These are phyloP conservation scores for Eucalyptus cloeziana DNA, from an alignment of 345 rosid genomes.

Conservation along the genomic window DNA sequence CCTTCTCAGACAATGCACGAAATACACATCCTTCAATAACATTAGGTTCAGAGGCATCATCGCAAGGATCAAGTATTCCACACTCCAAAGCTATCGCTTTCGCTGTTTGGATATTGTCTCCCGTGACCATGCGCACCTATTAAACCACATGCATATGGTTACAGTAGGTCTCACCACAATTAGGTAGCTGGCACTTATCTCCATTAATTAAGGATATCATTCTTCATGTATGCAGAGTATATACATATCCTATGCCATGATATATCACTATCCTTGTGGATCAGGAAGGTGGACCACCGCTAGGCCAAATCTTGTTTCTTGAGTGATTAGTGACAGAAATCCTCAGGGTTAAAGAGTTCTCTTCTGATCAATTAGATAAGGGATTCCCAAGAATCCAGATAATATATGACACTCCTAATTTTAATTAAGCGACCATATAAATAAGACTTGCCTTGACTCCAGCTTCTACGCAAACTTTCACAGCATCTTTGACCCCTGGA, in stretches of 20 bases:
- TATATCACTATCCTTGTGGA: neutral
- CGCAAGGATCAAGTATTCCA: conserved; percentile 62
- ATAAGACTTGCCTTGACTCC: conserved; percentile 65
- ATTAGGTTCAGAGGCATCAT: conserved; percentile 33
- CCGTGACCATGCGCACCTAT: conserved; percentile 98
- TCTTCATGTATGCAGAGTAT: neutral
- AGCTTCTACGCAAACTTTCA: conserved; percentile 52
- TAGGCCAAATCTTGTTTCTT: neutral
- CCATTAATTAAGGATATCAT: neutral
- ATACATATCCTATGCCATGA: neutral
- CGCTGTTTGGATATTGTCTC: conserved; percentile 94
- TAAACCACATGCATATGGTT: neutral
- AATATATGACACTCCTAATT: neutral
- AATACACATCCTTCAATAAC: conserved; percentile 85
- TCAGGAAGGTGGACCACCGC: neutral
- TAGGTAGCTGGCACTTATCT: neutral
- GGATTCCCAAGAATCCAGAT: neutral
- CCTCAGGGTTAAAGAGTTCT: neutral
- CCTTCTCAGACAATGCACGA: conserved; percentile 66
- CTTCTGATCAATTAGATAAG: neutral
- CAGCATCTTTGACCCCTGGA: conserved; percentile 72
- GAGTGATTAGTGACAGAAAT: neutral
- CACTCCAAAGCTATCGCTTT: conserved; percentile 95
- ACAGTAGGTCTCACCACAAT: neutral
- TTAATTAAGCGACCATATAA: neutral